Base-by-base conservation (phyloP, 106 monocot species). In the Dactylorhiza incarnata region DNA sequence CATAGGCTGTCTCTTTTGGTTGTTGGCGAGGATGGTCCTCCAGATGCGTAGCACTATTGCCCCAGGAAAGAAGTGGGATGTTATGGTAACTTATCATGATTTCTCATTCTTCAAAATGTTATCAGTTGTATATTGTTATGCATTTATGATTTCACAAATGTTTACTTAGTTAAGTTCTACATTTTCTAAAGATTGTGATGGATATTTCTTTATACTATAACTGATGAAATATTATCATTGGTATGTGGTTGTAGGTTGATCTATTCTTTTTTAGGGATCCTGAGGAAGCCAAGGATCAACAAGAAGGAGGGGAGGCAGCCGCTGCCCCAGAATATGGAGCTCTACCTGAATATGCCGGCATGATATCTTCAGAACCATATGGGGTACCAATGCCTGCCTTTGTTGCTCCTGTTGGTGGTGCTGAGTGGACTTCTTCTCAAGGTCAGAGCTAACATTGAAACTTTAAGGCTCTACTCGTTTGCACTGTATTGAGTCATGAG, bases 231-330 rank as follows among this genome's bases (percentile, higher is more conserved):
- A 65, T 24, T 47, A 16, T 63, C n/a, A 9, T 13, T 65, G 22
- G 17, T 75, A 17, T 44, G 9, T 63, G 7, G 2, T 37, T 72
- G 76, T 75, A 94, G 94, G 94, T 94, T 52, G 90, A 94, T 80
- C 80, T 94, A 43, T 94, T 94, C 50, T 94, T 94, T 83, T 90
- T 88, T 73, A 82, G 94, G 23, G 90, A 94, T 48, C 94, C 94
- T 47, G 94, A 90, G 70, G 90, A 90, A 47, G 78, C 90, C 12
- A 94, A 94, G 84, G 90, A 94, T 44, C 82, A 85, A 20, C 82
- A 85, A 23, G 93, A 86, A 53, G 92, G 90, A 79, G 87, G 80
- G 65, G 88, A 86, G 61, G 86, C 73, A 24, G 65, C 76, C 17
- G 61, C 49, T 19, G 86, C 84, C 15, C 81, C 84, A 77, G 93